Evolutionary conservation across 208 protist genomes (phyloP).

Genomic region (Vickermania spadyakhi): DNA sequence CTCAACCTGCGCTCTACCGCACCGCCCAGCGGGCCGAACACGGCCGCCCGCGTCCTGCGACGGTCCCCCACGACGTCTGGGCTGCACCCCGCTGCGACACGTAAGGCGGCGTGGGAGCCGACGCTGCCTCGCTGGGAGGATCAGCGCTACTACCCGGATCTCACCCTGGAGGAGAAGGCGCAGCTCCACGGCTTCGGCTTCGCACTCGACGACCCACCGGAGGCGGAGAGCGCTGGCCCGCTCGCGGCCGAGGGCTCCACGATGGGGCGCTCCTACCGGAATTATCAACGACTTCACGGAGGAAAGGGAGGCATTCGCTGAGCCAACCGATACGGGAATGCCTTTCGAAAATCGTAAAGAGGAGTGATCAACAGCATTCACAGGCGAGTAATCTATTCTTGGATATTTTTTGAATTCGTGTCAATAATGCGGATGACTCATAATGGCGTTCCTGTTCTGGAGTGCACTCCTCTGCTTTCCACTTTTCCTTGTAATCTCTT

Average conservation of each 20-base stretch:
- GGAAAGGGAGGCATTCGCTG: not conserved
- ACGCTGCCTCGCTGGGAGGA: conserved; percentile 34
- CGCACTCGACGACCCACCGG: conserved; percentile 3
- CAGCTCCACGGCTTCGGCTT: conserved; percentile 26
- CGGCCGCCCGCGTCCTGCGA: conserved; percentile 5
- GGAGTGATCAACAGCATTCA: too few relatives aligned
- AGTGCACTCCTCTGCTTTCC: too few relatives aligned
- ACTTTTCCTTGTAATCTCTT: too few relatives aligned
- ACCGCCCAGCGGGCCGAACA: conserved; percentile 5
- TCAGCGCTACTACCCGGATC: conserved; percentile 41
- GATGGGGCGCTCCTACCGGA: conserved; percentile 62
- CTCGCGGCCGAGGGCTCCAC: conserved; percentile 28
- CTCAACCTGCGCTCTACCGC: not conserved
- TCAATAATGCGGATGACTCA: too few relatives aligned
- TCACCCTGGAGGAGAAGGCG: conserved; percentile 72
- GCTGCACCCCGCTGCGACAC: conserved; percentile 2
- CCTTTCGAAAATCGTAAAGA: too few relatives aligned
- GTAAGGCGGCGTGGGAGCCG: conserved; percentile 64
- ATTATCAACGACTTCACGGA: conserved; percentile 42
- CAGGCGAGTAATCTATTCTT: too few relatives aligned
- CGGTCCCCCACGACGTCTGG: not conserved
- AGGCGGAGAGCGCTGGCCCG: conserved; percentile 4
- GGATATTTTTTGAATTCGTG: too few relatives aligned
- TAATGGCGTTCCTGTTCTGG: too few relatives aligned
- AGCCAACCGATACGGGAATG: too few relatives aligned